Evolutionary conservation across 768 basidiomycete genomes (phyloP), one percentile per base, ranked within the genome.

Genomic region (Naganishia randhawae): DNA sequence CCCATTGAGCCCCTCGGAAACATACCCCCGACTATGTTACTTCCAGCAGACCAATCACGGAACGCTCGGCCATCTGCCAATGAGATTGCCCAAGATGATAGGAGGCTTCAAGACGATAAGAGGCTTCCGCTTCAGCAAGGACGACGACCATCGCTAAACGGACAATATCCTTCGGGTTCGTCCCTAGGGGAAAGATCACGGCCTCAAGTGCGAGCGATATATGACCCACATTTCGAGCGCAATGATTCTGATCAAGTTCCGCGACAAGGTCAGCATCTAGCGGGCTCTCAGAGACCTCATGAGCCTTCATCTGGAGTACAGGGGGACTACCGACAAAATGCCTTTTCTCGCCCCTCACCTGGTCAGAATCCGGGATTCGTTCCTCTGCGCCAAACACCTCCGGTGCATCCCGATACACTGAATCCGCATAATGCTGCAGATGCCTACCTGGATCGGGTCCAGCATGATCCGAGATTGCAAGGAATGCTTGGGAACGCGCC

Each of bases 391-490:
- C 64, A 41, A 19, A 45, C 50, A 5, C 64, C 53, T 1, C 50
- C 62, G 2, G 41, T 37, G 35, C 68, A 51, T 17, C 62, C 68
- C 6, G 29, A 54, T 39, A 39, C 42, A 25, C 35, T 63, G 31
- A 37, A 42, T 19, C 39, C 50, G 16, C 39, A 29, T 41, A 55
- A 74, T 31, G 68, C 76, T 1, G 78, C 77, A 4, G 76, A 78
- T 22, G 73, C 73, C 1, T 78, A 76, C 45, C 72, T 80, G 85
- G 52, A 92, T 76, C 2, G 90, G 88, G 75, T 92, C 86, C 55
- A 93, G 83, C 89, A 93, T 88, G 73, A 94, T 90, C 52, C 92
- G 86, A 1, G 89, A 74, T 84, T 94, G 88, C 39, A 94, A 81
- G 35, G 90, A 10, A 73, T 80, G 72, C 72, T 78, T 13, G 32